phyloP scores from a whole-genome alignment of 805 yeast species.

The Danielia oregonensis region DNA sequence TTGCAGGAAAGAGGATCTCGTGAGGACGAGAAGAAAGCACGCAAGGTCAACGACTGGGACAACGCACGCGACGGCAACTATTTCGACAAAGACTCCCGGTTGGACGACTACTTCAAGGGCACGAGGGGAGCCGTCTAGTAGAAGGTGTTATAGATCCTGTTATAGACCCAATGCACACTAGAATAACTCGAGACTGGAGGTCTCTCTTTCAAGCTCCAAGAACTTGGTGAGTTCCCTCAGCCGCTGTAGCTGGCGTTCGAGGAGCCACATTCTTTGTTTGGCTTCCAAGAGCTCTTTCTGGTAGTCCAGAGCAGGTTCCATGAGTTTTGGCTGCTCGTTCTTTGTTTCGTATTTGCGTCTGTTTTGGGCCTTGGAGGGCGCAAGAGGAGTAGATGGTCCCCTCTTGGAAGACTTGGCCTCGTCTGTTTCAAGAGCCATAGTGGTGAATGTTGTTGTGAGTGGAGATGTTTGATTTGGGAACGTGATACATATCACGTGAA shows the following conservation, averaged over 20 bases:
- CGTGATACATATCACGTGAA: too few relatives aligned
- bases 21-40: slow-evolving; percentile 36
- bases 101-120: slow-evolving; percentile 48
- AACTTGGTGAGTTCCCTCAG: slow-evolving; percentile 25
- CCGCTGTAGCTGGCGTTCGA: slow-evolving; percentile 19
- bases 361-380: slow-evolving; percentile 23
- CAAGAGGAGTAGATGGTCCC: slow-evolving; percentile 35
- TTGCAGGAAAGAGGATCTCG: slow-evolving; percentile 52
- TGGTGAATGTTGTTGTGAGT: too few relatives aligned
- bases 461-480: too few relatives aligned
- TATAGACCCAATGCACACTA: background rate
- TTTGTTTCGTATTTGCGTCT: slow-evolving; percentile 12
- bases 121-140: slow-evolving; percentile 42
- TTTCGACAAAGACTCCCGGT: slow-evolving; percentile 42
- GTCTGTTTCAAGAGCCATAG: too few relatives aligned
- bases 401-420: slow-evolving; percentile 16
- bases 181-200: background rate
- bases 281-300: slow-evolving; percentile 19
- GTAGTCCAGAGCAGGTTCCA: slow-evolving; percentile 1
- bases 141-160: too few relatives aligned
- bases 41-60: slow-evolving; percentile 57
- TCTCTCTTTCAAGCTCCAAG: slow-evolving; percentile 29
- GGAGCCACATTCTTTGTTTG: slow-evolving; percentile 30
- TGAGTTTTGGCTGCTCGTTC: slow-evolving; percentile 1
- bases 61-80: slow-evolving; percentile 33